Evolutionary conservation across 2,329 filamentous ascomycete species (phyloP), one percentile per base, ranked within the genome.

Genomic region (Ophiocordyceps unilateralis): DNA sequence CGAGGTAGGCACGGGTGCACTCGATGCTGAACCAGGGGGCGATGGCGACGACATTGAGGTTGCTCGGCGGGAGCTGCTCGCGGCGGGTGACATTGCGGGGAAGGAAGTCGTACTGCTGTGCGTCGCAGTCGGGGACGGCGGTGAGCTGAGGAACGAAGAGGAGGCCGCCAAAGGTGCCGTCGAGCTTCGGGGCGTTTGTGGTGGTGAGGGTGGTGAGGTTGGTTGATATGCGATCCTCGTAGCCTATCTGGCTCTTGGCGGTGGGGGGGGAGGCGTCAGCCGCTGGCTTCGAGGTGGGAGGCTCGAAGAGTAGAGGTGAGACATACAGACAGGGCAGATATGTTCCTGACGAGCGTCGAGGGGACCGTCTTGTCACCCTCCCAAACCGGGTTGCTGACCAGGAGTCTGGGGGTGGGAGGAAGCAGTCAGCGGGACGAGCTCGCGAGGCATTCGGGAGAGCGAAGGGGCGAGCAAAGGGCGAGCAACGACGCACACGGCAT

Each of bases 1-100:
- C 62, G 40, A 96, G 69, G 56, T 86, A 94, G 39, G 80, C 72
- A 44, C 70, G 62, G 12, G 84, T 82, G 56, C 89, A 98, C 22
- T 75, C 65, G 8, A 70, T 64, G 47, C 72, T 82, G 51, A 86
- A 76, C 88, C 89, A 96, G 23, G 89, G 89, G 21, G 85, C 88
- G 43, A 95, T 64, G 23, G 83, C 88, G 51, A 95, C 75, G 42
- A 87, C 67, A 44, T 81, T 77, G 58, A 84, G 86, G 50, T 82
- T 76, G 41, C 71, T 70, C 1, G 69, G 66, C 0, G 78, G 77
- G 1, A 95, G 72, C 53, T 91, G 71, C n/a, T 61, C 58, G 51
- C 74, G 71, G 15, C 81, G 76, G 12, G 85, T 93, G 43, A 78
- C 84, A 58, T 91, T 88, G 32, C 58, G 52, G 1, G 87, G 84